These are phyloP conservation scores for Vitis amurensis DNA, from an alignment of 164 flowering plant species.

Conservation along the genomic window DNA sequence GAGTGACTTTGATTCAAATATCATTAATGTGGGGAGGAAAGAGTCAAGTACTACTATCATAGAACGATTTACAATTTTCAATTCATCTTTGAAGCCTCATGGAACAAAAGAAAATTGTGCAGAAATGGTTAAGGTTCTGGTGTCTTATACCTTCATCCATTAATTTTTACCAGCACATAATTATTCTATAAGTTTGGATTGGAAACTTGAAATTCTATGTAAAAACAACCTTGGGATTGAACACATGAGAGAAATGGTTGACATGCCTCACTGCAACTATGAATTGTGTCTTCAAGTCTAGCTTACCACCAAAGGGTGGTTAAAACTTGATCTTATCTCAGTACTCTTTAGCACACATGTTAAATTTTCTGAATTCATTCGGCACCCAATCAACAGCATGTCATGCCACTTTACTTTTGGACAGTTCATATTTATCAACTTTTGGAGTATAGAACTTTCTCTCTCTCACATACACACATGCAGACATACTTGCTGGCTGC, in stretches of 20 bases:
- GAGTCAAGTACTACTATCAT: neutral
- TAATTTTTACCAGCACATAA: neutral
- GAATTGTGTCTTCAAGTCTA: neutral
- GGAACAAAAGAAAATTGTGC: neutral
- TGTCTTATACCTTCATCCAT: neutral
- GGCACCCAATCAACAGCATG: too few relatives aligned
- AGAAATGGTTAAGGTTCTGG: conserved; percentile 2
- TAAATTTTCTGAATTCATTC: too few relatives aligned
- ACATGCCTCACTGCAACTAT: conserved; percentile 5
- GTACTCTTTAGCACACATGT: too few relatives aligned
- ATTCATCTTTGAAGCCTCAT: neutral
- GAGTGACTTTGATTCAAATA: neutral
- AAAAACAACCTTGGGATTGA: neutral
- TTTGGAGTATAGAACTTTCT: too few relatives aligned
- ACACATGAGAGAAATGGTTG: neutral
- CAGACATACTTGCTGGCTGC: too few relatives aligned
- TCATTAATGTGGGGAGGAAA: neutral
- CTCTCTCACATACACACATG: too few relatives aligned
- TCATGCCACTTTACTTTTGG: too few relatives aligned
- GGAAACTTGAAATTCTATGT: too few relatives aligned
- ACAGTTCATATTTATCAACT: too few relatives aligned
- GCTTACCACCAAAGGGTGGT: too few relatives aligned
- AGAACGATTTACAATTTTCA: conserved; percentile 1
- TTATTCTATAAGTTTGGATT: neutral
- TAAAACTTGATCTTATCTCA: too few relatives aligned